Evolutionary conservation across 2,329 filamentous ascomycete species (phyloP).

Genomic region (Sphaceloma murrayae): DNA sequence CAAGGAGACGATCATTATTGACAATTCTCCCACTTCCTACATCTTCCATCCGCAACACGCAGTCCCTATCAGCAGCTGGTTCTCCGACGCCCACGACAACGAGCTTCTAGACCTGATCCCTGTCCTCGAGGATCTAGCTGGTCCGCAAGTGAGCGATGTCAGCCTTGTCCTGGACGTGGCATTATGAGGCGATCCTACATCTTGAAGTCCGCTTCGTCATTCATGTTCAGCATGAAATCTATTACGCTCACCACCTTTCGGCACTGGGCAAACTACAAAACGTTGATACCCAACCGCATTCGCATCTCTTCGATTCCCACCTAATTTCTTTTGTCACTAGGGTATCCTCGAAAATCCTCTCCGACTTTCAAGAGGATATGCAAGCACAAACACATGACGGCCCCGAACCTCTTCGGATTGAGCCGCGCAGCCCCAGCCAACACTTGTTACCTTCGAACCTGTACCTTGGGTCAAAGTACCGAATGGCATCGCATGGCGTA

Average conservation of each 20-base stretch:
- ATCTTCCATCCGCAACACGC: conserved; percentile 99
- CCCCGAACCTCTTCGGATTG: too few species aligned
- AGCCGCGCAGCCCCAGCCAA: too few species aligned
- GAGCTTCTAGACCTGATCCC: conserved; percentile 95
- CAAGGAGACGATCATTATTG: conserved; percentile 97
- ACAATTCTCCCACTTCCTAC: conserved; percentile 98
- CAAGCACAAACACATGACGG: too few species aligned
- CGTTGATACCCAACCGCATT: conserved; percentile 12
- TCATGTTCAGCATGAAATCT: too few species aligned
- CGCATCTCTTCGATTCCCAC: neutral
- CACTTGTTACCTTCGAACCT: neutral
- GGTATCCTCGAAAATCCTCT: neutral
- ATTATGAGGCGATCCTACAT: conserved; percentile 39
- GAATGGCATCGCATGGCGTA: neutral
- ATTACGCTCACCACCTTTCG: too few species aligned
- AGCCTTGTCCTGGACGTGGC: conserved; percentile 92
- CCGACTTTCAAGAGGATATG: neutral
- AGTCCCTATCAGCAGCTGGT: conserved; percentile 99
- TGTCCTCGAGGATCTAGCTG: conserved; percentile 92
- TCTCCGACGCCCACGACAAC: conserved; percentile 98
- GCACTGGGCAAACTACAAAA: too few species aligned
- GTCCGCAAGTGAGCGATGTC: conserved; percentile 81
- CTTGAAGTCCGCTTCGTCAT: too few species aligned
- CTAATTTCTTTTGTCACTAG: conserved; percentile 12
- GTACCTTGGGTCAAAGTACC: conserved; percentile 9